Evolutionary conservation across 1,284 basidiomycete genomes (phyloP).

Genomic region (Microbotryomycetes sp.): DNA sequence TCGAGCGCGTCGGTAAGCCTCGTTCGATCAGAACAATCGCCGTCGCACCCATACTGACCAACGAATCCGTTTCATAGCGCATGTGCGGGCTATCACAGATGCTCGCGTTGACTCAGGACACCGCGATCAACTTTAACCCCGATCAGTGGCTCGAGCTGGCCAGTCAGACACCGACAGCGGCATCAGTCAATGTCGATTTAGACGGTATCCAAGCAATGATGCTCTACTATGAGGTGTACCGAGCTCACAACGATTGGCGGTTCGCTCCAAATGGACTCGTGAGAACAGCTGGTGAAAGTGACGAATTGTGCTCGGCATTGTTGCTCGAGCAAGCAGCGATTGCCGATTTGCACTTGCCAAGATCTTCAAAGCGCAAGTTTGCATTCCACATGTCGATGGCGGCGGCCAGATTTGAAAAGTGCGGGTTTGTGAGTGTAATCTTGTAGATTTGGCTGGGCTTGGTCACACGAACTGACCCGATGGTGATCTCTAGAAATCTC

Average conservation of each 20-base stretch:
- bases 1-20: constrained; percentile 40
- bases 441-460: background rate
- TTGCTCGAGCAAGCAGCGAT: constrained; percentile 51
- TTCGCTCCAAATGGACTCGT: constrained; percentile 41
- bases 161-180: constrained; percentile 38
- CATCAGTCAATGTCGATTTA: constrained; percentile 39
- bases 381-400: constrained; percentile 49
- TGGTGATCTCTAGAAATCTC: constrained; percentile 45
- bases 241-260: constrained; percentile 42
- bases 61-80: constrained; percentile 28
- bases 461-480: background rate
- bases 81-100: constrained; percentile 45
- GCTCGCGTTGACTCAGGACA: constrained; percentile 22
- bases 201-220: constrained; percentile 44
- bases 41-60: background rate
- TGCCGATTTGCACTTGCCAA: constrained; percentile 42
- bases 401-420: constrained; percentile 50
- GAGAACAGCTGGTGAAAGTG: constrained; percentile 41
- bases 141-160: constrained; percentile 45
- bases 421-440: constrained; percentile 45
- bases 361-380: constrained; percentile 41
- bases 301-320: constrained; percentile 50
- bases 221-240: constrained; percentile 46
- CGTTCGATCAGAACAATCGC: background rate
- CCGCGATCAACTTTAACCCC: constrained; percentile 19